These are phyloP conservation scores for Alliaria petiolata DNA, from an alignment of 345 rosid genomes.

Conservation along the genomic window DNA sequence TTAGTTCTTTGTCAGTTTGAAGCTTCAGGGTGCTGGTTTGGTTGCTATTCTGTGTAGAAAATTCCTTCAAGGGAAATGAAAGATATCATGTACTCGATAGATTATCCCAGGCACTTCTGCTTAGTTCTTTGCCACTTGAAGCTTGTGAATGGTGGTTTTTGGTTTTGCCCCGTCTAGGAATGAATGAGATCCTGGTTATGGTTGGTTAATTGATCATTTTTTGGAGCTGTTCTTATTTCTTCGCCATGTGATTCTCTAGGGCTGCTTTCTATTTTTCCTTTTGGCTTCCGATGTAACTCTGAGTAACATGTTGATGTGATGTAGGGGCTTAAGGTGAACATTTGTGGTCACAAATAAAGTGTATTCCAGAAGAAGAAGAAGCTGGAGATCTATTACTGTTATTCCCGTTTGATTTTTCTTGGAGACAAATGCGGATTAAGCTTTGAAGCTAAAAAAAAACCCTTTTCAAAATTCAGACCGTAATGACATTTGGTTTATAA, in stretches of 20 bases:
- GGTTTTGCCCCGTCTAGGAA: not conserved
- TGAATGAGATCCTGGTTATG: not conserved
- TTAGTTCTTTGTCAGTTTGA: not conserved
- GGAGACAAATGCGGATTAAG: constrained; percentile 11
- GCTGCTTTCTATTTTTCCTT: not conserved
- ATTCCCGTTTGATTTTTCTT: constrained; percentile 20
- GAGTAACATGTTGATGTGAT: constrained; percentile 11
- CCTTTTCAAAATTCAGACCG: not conserved
- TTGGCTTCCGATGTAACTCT: not conserved
- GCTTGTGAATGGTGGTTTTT: not conserved
- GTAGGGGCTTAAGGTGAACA: constrained; percentile 7
- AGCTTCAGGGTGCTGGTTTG: not conserved
- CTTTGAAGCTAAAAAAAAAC: not conserved
- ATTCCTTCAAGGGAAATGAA: no score
- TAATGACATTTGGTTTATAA: not conserved
- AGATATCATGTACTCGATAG: no score
- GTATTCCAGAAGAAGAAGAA: constrained; percentile 24
- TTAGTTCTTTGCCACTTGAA: constrained; percentile 5
- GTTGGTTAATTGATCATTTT: not conserved
- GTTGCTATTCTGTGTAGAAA: no score
- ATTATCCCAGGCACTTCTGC: not conserved
- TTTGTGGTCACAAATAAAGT: constrained; percentile 22
- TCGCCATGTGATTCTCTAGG: not conserved
- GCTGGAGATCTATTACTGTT: not conserved
- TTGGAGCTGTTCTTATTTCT: not conserved